Evolutionary conservation across 2,329 filamentous ascomycete genomes (phyloP), one percentile per base, ranked within the genome.

Genomic region (Myriosclerotinia scirpicola): DNA sequence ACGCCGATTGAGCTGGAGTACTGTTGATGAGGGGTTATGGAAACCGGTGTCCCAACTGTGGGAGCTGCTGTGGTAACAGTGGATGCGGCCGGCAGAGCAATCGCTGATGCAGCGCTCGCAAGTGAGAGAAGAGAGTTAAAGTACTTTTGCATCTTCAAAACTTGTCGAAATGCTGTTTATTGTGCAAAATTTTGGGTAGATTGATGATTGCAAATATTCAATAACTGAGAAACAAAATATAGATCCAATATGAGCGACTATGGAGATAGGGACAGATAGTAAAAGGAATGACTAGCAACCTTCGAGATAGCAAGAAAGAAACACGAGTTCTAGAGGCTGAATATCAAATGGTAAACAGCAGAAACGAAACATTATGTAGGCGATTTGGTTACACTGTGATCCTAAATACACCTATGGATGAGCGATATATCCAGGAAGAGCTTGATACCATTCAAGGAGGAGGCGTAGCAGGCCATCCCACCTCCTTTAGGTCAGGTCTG

Each of bases 1-100:
- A 63, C 52, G 11, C 60, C 60, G 4, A n/a, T 34, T 34, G 60
- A 63, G 36, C 60, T 63, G 40, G 36, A 20, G 30, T 34, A 63
- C 5, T 42, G n/a, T n/a, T 22, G 22, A 42, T 54, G 60, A n/a
- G 60, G 60, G 20, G 60, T 63, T 54, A 54, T 44, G 6, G 22
- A 8, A 42, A 63, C 60, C 7, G 48, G 48, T 15, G 38, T 54
- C 6, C n/a, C n/a, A 14, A 6, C 52, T 44, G 17, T 36, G 38
- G 52, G 15, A 20, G 26, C 36, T 42, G 30, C 52, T 34, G 22
- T 7, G 26, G 36, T 14, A 22, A n/a, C 36, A 22, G 14, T 6
- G 15, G 34, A n/a, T 12, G 36, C 20, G n/a, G 34, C 46, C 17
- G 60, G 48, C 20, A 44, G 15, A 7, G 3, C 15, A n/a, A 42